Conservation (phyloP, 352 stramenopile species). For the Blastocystis hominis region DNA sequence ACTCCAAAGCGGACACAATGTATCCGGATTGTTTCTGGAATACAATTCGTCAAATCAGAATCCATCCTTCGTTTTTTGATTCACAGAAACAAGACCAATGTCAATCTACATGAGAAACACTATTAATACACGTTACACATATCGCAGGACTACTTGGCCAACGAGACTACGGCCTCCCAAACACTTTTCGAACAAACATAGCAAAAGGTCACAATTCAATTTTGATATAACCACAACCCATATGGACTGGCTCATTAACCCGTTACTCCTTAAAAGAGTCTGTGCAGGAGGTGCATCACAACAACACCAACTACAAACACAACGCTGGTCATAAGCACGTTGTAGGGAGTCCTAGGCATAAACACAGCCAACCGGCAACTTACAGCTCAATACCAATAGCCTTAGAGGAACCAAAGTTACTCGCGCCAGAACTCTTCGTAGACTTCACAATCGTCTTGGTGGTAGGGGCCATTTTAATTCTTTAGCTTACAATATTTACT, state of each 20-base stretch:
- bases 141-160: too few relatives aligned
- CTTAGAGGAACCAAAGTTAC: constrained; percentile 25
- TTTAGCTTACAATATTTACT: not conserved
- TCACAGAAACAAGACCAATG: too few relatives aligned
- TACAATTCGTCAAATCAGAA: too few relatives aligned
- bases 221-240: constrained; percentile 46
- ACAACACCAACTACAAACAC: constrained; percentile 49
- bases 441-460: constrained; percentile 44
- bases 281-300: constrained; percentile 53
- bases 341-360: constrained; percentile 36
- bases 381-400: constrained; percentile 48
- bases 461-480: not conserved
- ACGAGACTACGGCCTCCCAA: too few relatives aligned
- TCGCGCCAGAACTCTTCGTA: not conserved
- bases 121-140: too few relatives aligned
- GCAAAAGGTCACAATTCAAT: constrained; percentile 11
- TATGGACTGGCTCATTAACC: not conserved
- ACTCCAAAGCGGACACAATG: too few relatives aligned
- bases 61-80: too few relatives aligned
- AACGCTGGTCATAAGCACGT: constrained; percentile 45
- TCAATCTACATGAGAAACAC: too few relatives aligned
- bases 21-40: too few relatives aligned
- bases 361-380: not conserved
- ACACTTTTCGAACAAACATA: not conserved
- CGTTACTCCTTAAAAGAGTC: constrained; percentile 33